Evolutionary conservation across 495 filamentous ascomycete species (phyloP), one percentile per base, ranked within the genome.

Genomic region (Neurospora cerealis): DNA sequence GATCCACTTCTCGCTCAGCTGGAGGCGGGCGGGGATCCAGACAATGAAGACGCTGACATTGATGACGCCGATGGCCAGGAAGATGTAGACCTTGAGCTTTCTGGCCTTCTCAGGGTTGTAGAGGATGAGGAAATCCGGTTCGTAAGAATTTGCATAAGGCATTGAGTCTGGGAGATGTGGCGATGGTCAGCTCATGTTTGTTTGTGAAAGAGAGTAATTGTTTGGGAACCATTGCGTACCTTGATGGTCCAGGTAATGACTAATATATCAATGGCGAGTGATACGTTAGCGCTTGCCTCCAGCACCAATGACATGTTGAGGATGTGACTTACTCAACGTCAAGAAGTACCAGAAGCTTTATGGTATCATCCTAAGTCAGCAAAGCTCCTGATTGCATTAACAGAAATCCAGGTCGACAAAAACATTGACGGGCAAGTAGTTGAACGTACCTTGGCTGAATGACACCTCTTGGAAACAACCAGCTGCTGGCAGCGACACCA

Each of bases 11-110:
- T 75, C 19, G 48, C 73, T 81, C 48, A 83, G 77, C 73, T 82
- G 81, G 11, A 83, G 75, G 8, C 83, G 82, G 2, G 85, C 83
- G 0, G 86, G 86, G 42, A 87, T 79, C 86, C 86, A 87, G 76
- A 88, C 85, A 76, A 76, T 80, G 70, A 83, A 86, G 71, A 87
- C 86, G 70, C 81, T 82, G 73, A 88, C 78, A 73, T 87, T 86
- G 74, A 88, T 81, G 42, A 79, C 7, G 28, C 78, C 83, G 70
- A 87, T 84, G 73, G 81, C 69, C 17, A 80, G 72, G 17, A 80
- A 78, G 28, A 85, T 79, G 19, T 74, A 78, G 71, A 82, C 73
- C 70, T 83, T 84, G 15, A 87, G 76, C 21, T 70, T 74, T 4
- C 71, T 39, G 9, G 75, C 75, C 9, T 77, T 77, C 3, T 71